A percentile compares a stretch with the other conserved stretches of the same genome.
Conservation (phyloP, 169 alveolate species). For the Cardiosporidium cionae region DNA sequence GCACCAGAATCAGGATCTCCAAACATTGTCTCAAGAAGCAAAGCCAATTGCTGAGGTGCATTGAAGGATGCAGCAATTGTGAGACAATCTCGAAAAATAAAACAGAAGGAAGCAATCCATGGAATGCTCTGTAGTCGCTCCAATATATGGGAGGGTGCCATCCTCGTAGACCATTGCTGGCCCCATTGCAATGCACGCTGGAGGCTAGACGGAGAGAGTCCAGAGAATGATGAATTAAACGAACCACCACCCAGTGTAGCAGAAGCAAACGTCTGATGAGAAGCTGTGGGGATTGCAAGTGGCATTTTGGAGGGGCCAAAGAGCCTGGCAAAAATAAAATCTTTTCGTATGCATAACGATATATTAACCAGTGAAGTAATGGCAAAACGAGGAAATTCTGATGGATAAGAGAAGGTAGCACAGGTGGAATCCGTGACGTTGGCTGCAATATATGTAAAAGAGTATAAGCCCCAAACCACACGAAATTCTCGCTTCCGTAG, state of each 20-base stretch:
- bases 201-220: background rate
- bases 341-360: constrained; percentile 17
- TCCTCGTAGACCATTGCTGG: background rate
- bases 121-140: background rate
- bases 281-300: too few relatives aligned
- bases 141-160: background rate
- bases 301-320: constrained; percentile 2
- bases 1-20: background rate
- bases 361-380: constrained; percentile 7
- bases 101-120: constrained; percentile 2
- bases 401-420: background rate
- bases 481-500: constrained; percentile 3
- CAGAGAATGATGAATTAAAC: background rate
- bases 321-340: constrained; percentile 11
- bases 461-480: constrained; percentile 16
- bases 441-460: constrained; percentile 22
- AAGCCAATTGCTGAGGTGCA: constrained; percentile 10
- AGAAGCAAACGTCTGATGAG: background rate
- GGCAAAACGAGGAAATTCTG: background rate
- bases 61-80: constrained; percentile 29
- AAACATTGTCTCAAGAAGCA: background rate
- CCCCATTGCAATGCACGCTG: background rate
- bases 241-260: background rate
- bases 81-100: constrained; percentile 3
- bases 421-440: background rate